Percentiles rank a stretch among this genome's conserved stretches.
phyloP scores from a whole-genome alignment of 176 grass and related monocot genomes.

The Triticum turgidum region DNA sequence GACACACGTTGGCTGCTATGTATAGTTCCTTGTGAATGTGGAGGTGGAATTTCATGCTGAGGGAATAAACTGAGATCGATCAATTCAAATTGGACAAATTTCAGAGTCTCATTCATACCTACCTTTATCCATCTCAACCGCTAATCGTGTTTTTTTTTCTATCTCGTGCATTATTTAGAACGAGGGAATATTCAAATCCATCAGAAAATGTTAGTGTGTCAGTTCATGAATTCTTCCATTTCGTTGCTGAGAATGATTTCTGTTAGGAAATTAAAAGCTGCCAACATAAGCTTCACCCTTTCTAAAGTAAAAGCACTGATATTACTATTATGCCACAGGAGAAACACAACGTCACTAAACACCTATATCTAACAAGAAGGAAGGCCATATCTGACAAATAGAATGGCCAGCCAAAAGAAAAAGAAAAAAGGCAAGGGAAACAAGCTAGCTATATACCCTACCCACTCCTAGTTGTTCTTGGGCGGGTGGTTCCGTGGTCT shows the following conservation, averaged over 20 bases:
- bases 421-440: constrained; percentile 3
- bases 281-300: neutral
- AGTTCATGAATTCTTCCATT: neutral
- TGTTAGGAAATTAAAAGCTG: neutral
- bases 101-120: too few relatives aligned
- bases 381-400: constrained; percentile 40
- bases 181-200: constrained; percentile 37
- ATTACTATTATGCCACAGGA: constrained; percentile 14
- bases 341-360: constrained; percentile 24
- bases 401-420: constrained; percentile 17
- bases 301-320: neutral
- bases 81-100: too few relatives aligned
- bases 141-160: too few relatives aligned
- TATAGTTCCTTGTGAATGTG: too few relatives aligned
- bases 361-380: constrained; percentile 31
- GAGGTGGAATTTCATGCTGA: too few relatives aligned
- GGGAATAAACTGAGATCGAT: too few relatives aligned
- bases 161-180: neutral
- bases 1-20: too few relatives aligned
- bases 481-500: constrained; percentile 49
- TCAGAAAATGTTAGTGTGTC: constrained; percentile 9
- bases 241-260: neutral
- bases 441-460: constrained; percentile 29
- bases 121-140: too few relatives aligned
- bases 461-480: constrained; percentile 74